A percentile compares a stretch with the other conserved stretches of the same genome.
phyloP scores from a whole-genome alignment of 306 rosid species.

The Herpetospermum pedunculosum region DNA sequence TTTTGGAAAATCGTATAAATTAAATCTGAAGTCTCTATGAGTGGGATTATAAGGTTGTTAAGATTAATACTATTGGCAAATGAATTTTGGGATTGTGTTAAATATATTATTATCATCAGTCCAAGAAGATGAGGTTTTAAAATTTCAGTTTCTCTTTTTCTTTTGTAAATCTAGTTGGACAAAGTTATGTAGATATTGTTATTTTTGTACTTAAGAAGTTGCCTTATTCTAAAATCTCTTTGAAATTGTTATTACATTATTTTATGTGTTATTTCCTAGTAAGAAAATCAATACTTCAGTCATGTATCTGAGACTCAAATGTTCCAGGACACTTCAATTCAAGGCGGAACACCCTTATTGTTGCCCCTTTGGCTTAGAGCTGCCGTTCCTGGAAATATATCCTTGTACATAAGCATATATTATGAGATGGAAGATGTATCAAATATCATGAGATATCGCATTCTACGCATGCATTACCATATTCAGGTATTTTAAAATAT shows the following conservation, averaged over 20 bases:
- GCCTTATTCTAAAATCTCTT: not conserved
- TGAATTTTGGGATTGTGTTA: not conserved
- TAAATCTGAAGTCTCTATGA: not conserved
- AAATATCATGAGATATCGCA: slow-evolving; percentile 65
- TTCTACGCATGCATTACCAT: slow-evolving; percentile 69
- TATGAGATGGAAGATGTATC: slow-evolving; percentile 76
- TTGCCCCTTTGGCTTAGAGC: slow-evolving; percentile 99
- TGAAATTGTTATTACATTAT: slow-evolving; percentile 3
- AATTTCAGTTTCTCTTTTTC: not conserved
- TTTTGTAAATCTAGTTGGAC: not conserved
- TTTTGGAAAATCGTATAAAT: not conserved
- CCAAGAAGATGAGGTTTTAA: not conserved
- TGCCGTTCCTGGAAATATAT: slow-evolving; percentile 77
- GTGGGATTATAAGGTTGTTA: not conserved
- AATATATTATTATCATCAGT: not conserved
- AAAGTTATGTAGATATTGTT: not conserved
- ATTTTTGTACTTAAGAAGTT: not conserved
- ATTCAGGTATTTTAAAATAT: slow-evolving; percentile 53
- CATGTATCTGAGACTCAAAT: slow-evolving; percentile 10
- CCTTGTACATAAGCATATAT: slow-evolving; percentile 67
- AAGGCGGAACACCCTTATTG: slow-evolving; percentile 48
- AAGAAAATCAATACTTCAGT: slow-evolving; percentile 16
- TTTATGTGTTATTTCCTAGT: slow-evolving; percentile 12
- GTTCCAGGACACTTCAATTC: slow-evolving; percentile 58
- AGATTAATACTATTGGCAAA: not conserved